A percentile compares a stretch with the other conserved stretches of the same genome.
These are phyloP conservation scores for Kodamaea lidongshanica DNA, from an alignment of 805 yeast species.

Conservation along the genomic window DNA sequence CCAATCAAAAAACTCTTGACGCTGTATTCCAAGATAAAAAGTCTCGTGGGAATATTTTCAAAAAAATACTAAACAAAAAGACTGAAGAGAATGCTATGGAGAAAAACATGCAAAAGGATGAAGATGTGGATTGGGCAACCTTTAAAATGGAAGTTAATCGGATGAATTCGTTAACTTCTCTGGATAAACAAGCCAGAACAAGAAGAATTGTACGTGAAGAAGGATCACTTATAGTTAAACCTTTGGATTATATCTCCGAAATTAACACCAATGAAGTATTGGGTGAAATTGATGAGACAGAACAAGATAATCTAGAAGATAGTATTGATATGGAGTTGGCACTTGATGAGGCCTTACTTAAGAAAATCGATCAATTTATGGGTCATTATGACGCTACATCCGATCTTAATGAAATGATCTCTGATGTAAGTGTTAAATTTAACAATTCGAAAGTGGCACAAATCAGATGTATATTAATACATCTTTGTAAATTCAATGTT, in stretches of 20 bases:
- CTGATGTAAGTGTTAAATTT: constrained; percentile 37
- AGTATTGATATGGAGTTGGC: constrained; percentile 7
- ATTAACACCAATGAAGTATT: constrained; percentile 36
- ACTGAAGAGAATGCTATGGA: constrained; percentile 24
- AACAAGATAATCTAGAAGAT: constrained; percentile 4
- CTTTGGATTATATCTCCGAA: constrained; percentile 37
- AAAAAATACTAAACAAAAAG: constrained; percentile 34
- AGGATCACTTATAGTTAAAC: constrained; percentile 34
- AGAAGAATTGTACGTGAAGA: constrained; percentile 44
- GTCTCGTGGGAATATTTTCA: constrained; percentile 40
- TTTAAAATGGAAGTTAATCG: constrained; percentile 40
- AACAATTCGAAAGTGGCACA: constrained; percentile 40
- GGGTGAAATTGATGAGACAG: constrained; percentile 13
- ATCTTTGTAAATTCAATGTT: constrained; percentile 60
- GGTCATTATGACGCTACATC: constrained; percentile 19
- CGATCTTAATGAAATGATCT: constrained; percentile 37
- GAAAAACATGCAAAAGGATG: constrained; percentile 24
- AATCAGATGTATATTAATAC: constrained; percentile 55
- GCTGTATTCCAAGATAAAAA: constrained; percentile 40
- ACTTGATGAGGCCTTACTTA: constrained; percentile 13
- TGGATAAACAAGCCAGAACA: constrained; percentile 66
- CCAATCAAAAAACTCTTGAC: constrained; percentile 27
- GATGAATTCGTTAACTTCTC: constrained; percentile 19
- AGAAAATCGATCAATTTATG: constrained; percentile 29
- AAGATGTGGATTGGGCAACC: constrained; percentile 34